These are phyloP conservation scores for Lactifluus echinatus DNA, from an alignment of 768 basidiomycete species.

Conservation along the genomic window DNA sequence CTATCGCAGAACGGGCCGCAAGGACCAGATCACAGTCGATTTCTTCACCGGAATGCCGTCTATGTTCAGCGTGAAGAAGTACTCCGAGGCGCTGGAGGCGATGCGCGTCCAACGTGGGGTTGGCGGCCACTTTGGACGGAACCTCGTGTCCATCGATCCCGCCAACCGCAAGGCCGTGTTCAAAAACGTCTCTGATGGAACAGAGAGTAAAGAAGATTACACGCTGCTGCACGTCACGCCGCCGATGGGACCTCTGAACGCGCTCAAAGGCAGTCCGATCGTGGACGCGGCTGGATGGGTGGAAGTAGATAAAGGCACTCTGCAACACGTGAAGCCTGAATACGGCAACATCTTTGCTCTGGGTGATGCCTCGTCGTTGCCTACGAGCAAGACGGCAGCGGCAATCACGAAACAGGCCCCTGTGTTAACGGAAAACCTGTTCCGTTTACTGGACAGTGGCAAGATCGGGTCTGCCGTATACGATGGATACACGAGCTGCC, in stretches of 20 bases:
- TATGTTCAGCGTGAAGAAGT: constrained; percentile 97
- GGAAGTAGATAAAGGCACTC: constrained; percentile 68
- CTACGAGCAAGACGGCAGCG: constrained; percentile 94
- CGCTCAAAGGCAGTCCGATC: constrained; percentile 69
- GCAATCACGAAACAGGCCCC: constrained; percentile 90
- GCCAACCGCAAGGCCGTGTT: constrained; percentile 76
- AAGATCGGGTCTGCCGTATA: constrained; percentile 62
- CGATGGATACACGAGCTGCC: constrained; percentile 85
- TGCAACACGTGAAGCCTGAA: constrained; percentile 76
- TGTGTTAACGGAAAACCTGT: constrained; percentile 83
- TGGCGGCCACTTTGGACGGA: constrained; percentile 73
- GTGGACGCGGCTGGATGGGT: constrained; percentile 87
- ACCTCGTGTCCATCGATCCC: constrained; percentile 68
- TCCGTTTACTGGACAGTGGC: constrained; percentile 65
- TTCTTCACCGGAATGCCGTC: constrained; percentile 89
- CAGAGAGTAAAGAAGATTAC: constrained; percentile 64
- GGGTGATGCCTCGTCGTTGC: constrained; percentile 88
- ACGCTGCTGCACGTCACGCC: constrained; percentile 80
- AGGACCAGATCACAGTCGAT: constrained; percentile 51
- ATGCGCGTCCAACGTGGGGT: constrained; percentile 74
- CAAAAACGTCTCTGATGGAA: constrained; percentile 57
- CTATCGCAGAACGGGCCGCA: constrained; percentile 53
- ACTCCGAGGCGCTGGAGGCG: constrained; percentile 76
- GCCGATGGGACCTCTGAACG: constrained; percentile 84
- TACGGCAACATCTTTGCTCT: constrained; percentile 79